phyloP scores from a whole-genome alignment of 2,329 filamentous ascomycete species.

The Teratosphaeria zuluensis region DNA sequence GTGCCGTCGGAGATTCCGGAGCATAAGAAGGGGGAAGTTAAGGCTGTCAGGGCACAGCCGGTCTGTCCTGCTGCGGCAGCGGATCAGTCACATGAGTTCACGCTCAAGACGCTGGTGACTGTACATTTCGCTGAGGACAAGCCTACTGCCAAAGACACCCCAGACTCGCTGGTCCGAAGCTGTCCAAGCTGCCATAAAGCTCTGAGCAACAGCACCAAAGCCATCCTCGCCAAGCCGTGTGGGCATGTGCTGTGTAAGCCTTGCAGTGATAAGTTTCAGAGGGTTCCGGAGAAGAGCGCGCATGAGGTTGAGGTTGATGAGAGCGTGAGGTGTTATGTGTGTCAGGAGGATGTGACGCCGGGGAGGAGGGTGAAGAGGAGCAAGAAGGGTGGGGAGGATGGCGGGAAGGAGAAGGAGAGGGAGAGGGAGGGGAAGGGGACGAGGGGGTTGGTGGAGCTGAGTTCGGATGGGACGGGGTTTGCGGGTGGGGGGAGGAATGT shows the following conservation, averaged over 20 bases:
- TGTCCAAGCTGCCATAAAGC: conserved; percentile 82
- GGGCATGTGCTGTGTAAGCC: conserved; percentile 84
- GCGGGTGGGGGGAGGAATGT: conserved; percentile 76
- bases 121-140: conserved; percentile 69
- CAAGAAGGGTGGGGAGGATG: conserved; percentile 18
- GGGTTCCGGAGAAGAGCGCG: conserved; percentile 44
- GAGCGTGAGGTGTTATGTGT: conserved; percentile 67
- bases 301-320: conserved; percentile 47
- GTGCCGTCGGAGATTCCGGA: conserved; percentile 70
- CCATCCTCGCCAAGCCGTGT: conserved; percentile 75
- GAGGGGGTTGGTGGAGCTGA: conserved; percentile 68
- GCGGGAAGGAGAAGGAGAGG: conserved; percentile 31
- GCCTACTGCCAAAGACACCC: conserved; percentile 21
- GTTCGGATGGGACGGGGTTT: conserved; percentile 84
- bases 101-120: conserved; percentile 65
- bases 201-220: conserved; percentile 71
- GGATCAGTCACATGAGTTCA: conserved; percentile 60
- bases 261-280: conserved; percentile 78
- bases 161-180: conserved; percentile 38
- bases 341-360: conserved; percentile 62
- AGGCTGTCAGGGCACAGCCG: conserved; percentile 40
- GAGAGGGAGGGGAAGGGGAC: conserved; percentile 48
- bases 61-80: conserved; percentile 51
- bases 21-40: conserved; percentile 35
- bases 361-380: conserved; percentile 17